Evolutionary conservation across 805 yeast species (phyloP), one percentile per base, ranked within the genome.

Genomic region (Saturnispora kantuleensis): DNA sequence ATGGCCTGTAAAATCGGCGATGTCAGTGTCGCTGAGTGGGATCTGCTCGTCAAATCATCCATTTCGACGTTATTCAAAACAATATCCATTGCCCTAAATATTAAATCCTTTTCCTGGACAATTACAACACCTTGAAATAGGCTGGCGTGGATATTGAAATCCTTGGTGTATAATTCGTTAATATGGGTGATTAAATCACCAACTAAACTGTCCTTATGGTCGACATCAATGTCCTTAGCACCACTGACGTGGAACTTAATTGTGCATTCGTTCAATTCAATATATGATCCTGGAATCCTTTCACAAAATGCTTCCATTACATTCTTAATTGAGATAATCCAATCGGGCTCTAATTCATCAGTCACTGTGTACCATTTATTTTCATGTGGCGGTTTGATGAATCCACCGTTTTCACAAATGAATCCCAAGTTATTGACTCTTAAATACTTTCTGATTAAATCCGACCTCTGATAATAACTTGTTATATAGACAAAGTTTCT

Each of bases 331-430:
- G 75, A 70, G 3, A 71, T 70, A 60, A 79, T 70, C 88, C 90
- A 83, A 15, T 65, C 65, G 50, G 71, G 62, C 44, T 69, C 67
- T 9, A 34, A 28, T 48, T 76, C 76, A 46, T 76, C 74, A 29
- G 77, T 76, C 17, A 82, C 67, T 2, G 82, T 70, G 39, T 73
- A 63, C 95, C 95, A 86, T 10, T 67, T 62, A 12, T 67, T 62
- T 26, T 66, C 51, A 16, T 74, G 70, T 12, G 73, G 71, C 15
- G 77, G 55, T 58, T 74, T 79, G 31, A 90, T 70, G 55, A 74
- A 86, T 0, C 87, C 94, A 32, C 97, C 97, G 57, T 82, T 81
- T 61, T 89, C 97, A 1, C 96, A 95, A 50, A 90, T 79, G 42
- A 90, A 67, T 0, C 97, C 97, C 29, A 89, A 56, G 35, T 76